A percentile compares a stretch with the other conserved stretches of the same genome.
Conservation (phyloP, 2,329 filamentous ascomycete species). For the Paecilomyces niveus region DNA sequence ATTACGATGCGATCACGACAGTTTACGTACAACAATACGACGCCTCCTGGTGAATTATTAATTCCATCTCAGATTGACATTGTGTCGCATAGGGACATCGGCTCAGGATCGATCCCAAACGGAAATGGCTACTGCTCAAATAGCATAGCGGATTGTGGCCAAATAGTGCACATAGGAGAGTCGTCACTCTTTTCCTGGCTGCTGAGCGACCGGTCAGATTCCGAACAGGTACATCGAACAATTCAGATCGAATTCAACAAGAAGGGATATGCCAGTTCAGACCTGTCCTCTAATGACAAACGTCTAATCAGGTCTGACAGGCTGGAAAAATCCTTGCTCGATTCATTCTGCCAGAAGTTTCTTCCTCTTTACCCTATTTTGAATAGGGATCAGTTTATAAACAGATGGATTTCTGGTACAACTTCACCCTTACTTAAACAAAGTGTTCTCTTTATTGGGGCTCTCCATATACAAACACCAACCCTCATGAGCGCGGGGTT, state of each 20-base stretch:
- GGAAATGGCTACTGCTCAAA: not conserved
- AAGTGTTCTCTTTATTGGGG: not conserved
- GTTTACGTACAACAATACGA: not conserved
- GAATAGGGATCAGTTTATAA: not conserved
- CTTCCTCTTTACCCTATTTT: not conserved
- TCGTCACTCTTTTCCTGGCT: not conserved
- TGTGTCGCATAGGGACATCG: not conserved
- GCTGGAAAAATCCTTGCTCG: not conserved
- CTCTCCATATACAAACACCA: not conserved
- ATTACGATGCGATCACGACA: not conserved
- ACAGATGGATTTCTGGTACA: not conserved
- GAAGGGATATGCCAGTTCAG: not conserved
- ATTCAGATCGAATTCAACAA: not conserved
- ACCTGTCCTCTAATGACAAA: not conserved
- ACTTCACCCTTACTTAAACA: not conserved
- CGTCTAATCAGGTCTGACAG: not conserved
- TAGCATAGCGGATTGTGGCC: not conserved
- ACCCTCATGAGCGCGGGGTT: not conserved
- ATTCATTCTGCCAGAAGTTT: not conserved
- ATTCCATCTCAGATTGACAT: not conserved
- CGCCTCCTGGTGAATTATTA: not conserved
- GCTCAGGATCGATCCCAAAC: not conserved
- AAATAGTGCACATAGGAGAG: not conserved
- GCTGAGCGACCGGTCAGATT: not conserved
- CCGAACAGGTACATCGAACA: not conserved